phyloP scores from a whole-genome alignment of 1,284 basidiomycete genomes.

The Xanthoconium separans region DNA sequence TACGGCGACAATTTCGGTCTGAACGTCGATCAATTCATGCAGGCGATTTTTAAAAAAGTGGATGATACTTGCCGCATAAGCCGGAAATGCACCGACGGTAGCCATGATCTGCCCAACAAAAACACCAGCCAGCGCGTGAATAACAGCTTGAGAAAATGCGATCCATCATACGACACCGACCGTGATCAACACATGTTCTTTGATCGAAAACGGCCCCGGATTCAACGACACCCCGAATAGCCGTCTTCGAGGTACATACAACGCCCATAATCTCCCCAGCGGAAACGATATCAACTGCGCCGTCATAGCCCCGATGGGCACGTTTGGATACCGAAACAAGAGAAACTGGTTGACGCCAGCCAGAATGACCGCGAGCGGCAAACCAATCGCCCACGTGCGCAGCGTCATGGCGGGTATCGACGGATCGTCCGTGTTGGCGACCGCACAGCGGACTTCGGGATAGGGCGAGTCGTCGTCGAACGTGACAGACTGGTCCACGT shows the following conservation, averaged over 20 bases:
- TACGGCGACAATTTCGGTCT: slow-evolving; percentile 39
- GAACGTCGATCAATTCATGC: slow-evolving; percentile 43
- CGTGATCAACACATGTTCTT: slow-evolving; percentile 63
- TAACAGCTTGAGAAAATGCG: background rate
- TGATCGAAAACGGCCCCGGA: slow-evolving; percentile 75
- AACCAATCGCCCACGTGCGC: slow-evolving; percentile 31
- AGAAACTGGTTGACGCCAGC: slow-evolving; percentile 57
- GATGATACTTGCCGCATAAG: slow-evolving; percentile 36
- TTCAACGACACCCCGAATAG: slow-evolving; percentile 57
- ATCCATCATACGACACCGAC: slow-evolving; percentile 24
- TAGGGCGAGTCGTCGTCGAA: background rate
- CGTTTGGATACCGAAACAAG: slow-evolving; percentile 49
- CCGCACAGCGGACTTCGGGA: background rate
- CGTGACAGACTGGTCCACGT: slow-evolving; percentile 15
- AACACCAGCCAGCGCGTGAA: too few species aligned
- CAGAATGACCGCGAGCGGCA: slow-evolving; percentile 47
- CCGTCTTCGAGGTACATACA: slow-evolving; percentile 45
- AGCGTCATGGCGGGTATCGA: background rate
- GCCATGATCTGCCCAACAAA: slow-evolving; percentile 44
- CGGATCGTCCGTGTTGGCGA: background rate
- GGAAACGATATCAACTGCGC: slow-evolving; percentile 58
- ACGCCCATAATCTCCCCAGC: slow-evolving; percentile 46
- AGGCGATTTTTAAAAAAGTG: background rate
- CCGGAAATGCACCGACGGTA: slow-evolving; percentile 39
- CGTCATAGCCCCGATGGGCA: slow-evolving; percentile 46